Evolutionary conservation across 371 early-diverging fungal genomes (phyloP), one percentile per base, ranked within the genome.

Genomic region (Mortierella sp.): DNA sequence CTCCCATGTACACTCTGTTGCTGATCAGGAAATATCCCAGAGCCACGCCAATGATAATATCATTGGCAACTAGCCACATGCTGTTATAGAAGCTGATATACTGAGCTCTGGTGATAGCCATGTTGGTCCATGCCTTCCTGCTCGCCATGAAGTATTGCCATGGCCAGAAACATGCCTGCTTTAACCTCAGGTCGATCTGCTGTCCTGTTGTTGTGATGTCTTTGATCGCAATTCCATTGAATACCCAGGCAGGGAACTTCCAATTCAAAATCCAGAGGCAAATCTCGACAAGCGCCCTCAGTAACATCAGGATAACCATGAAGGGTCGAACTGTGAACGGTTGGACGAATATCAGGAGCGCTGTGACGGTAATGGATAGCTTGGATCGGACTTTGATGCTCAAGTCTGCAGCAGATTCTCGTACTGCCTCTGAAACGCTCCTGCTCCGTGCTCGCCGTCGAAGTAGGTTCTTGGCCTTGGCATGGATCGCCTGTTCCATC

Each of bases 1-100:
- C 80, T 8, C 91, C 85, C 78, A 91, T 83, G 19, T 80, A 70
- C 9, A 82, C 71, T 51, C 82, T 81, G 63, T 94, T 86, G 24
- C 83, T 81, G 24, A 90, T 81, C 34, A 97, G 60, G 46, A 91
- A 87, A 0, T 89, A 85, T 5, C 95, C 95, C 4, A 96, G 70
- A 0, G 94, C 89, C 0, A 94, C 70, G 0, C 98, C 98, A 54
- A 98, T 86, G 51, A 95, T 91, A 13, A 96, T 87, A 79, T 97
- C 98, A 61, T 96, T 94, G 0, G 92, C 92, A 10, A 94, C 89
- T n/a, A 96, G 88, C 96, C 97, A 98, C 80, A 95, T 90, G 55
- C 92, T 93, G 79, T 97, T 96, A 81, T 95, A 95, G 70, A 97
- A 96, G 54, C 95, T 91, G 53, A 94, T 94, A 60, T 95, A 94